A percentile compares a stretch with the other conserved stretches of the same genome.
These are phyloP conservation scores for Exobasidium cylindrosporum DNA, from an alignment of 1,284 basidiomycete genomes.

Conservation along the genomic window DNA sequence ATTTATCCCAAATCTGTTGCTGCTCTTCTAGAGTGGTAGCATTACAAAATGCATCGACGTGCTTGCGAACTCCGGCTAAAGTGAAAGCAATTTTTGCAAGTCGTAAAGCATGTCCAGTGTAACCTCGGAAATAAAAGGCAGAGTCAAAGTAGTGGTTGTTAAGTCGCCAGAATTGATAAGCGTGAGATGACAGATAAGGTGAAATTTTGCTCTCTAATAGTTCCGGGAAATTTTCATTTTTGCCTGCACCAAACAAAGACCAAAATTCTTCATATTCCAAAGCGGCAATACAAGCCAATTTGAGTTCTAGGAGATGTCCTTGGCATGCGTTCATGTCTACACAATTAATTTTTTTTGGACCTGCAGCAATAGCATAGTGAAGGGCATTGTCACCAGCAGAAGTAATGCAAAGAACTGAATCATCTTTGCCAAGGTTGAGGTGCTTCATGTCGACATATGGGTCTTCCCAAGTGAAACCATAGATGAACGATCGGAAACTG, in stretches of 20 bases:
- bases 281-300: constrained; percentile 66
- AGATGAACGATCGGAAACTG: constrained; percentile 73
- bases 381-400: constrained; percentile 78
- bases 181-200: constrained; percentile 70
- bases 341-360: constrained; percentile 65
- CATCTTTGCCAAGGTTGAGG: constrained; percentile 64
- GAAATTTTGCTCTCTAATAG: constrained; percentile 69
- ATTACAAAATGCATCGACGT: constrained; percentile 64
- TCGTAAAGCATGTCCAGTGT: constrained; percentile 65
- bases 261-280: constrained; percentile 71
- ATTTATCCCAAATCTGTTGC: constrained; percentile 65
- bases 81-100: constrained; percentile 66
- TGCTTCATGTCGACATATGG: constrained; percentile 73
- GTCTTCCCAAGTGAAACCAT: constrained; percentile 76
- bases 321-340: constrained; percentile 71
- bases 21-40: constrained; percentile 66
- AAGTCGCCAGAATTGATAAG: constrained; percentile 74
- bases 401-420: constrained; percentile 73
- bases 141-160: constrained; percentile 66
- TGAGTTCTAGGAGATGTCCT: constrained; percentile 75
- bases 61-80: constrained; percentile 64
- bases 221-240: constrained; percentile 65
- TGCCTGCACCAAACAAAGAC: constrained; percentile 69
- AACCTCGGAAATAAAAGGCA: constrained; percentile 72
- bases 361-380: constrained; percentile 71